Base-by-base conservation (phyloP, 257 asterid species). In the Orobanche coerulescens region DNA sequence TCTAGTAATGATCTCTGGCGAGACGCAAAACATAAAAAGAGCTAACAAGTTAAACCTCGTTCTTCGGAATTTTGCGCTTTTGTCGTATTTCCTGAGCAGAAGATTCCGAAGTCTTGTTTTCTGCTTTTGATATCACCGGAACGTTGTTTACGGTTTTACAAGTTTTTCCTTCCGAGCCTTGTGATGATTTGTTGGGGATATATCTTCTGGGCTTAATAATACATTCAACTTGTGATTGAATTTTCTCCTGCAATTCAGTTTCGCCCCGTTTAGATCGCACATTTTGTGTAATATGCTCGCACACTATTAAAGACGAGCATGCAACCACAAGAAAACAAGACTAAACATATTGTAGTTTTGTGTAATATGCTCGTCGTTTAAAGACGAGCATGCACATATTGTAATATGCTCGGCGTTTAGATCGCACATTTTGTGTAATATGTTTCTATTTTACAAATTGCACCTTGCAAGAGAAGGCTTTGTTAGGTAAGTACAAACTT, bases 21-120 rank as follows among this genome's bases (percentile, higher is more conserved):
- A n/a, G n/a, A n/a, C n/a, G n/a, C n/a, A n/a, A n/a, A n/a, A n/a
- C n/a, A n/a, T n/a, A n/a, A n/a, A n/a, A n/a, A n/a, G n/a, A n/a
- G n/a, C n/a, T n/a, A n/a, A n/a, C 1, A 40, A 40, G 47, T 40
- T 3, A 40, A 53, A 87, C 96, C 92, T 78, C 79, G 15, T 34
- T 11, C 64, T 70, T 81, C 13, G 67, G 40, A 42, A 67, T 65
- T 68, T 59, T 73, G 9, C 59, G 61, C 13, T 51, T 65, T 65
- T 81, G 44, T 30, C 23, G 31, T 51, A 69, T 65, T 50, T 31
- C 65, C 66, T 57, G 44, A 12, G 31, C 48, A 43, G 63, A 43
- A 64, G 77, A 62, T 13, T 56, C 62, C 3, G 65, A 34, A 54
- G 51, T 34, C 60, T 65, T 78, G 24, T 66, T 77, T 58, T 68